Base-by-base conservation (phyloP, 2,329 filamentous ascomycete species). In the Pestalotiopsis sp. region DNA sequence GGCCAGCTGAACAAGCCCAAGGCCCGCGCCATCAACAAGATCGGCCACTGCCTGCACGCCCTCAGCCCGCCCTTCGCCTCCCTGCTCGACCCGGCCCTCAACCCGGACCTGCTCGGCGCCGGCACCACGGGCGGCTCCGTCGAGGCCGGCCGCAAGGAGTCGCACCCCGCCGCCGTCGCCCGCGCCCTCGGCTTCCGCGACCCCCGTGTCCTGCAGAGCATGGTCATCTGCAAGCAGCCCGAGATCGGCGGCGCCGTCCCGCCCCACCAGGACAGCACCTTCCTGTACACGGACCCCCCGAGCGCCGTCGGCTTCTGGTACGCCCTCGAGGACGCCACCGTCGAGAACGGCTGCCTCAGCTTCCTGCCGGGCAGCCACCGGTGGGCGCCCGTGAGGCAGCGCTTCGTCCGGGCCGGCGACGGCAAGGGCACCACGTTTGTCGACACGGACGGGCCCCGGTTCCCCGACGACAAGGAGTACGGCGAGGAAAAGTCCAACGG, bases 221-320 rank as follows among this genome's bases (percentile, higher is more conserved):
- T 99, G 96, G 87, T 98, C 36, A 98, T 99, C 75, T 98, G 94
- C 88, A 99, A 99, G 81, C 95, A 98, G 82, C 95, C 96, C 25
- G 93, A 97, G 81, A 98, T 98, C 66, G 96, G 96, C 36, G 95
- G 93, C 25, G 92, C 93, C 2, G 96, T 98, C 58, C 94, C 92
- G 1, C 90, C 94, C 25, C 96, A 99, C 79, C 95, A 97, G 82
- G 95, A 98, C 80, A 93, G 89, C 72, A 95, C 94, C 0, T 99
- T 98, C 74, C 75, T 99, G 70, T 98, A 97, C 79, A 98, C 96
- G 1, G 84, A 94, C 72, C 92, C 93, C 49, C 95, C 95, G 0
- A 93, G 89, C 52, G 96, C 96, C 0, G 93, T 98, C 2, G 96
- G 96, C 0, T 98, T 95, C 83, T 99, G 96, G 96, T 97, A 98